Evolutionary conservation across 2,329 filamentous ascomycete genomes (phyloP), one percentile per base, ranked within the genome.

Genomic region (Ophiostoma australiae): DNA sequence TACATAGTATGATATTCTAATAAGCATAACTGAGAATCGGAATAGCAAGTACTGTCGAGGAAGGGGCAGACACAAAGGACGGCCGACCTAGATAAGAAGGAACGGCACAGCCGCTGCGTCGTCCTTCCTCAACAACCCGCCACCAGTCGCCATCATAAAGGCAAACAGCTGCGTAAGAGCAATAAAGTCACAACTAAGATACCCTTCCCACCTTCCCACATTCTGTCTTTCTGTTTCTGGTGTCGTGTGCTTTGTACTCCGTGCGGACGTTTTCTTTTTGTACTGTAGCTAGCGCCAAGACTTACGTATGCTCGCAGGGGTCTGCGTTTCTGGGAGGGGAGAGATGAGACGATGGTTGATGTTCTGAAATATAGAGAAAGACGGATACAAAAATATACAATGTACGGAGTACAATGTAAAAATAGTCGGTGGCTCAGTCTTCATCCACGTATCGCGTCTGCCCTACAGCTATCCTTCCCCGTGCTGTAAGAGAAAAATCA

Each of bases 241-340:
- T 52, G 63, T 39, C 37, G 55, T 17, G 23, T 55, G 63, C 44
- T 11, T 41, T 48, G 69, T 72, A 69, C 69, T 65, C 71, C 67
- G 69, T 72, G 67, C 39, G 31, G 31, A 5, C 35, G 11, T n/a
- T 7, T 35, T 61, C 5, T 52, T 17, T 11, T 17, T 1, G 20
- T 23, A 71, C 70, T 52, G 70, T 71, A 23, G 11, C 44, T 69
- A 58, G 35, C 69, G 69, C 69, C 71, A 70, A 69, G 67, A 69
- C 71, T 63, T 72, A 72, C 71, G 71, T 72, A 70, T 70, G 41
- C 67, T 39, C 27, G n/a, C 58, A 58, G 39, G 39, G 55, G 55
- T 69, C 37, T 27, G 55, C 66, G 20, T 48, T 48, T 48, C 44
- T 48, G 44, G 44, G 44, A 48, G 44, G 44, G 41, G 44, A 48